Percentiles rank a stretch among this genome's conserved stretches.
phyloP scores from a whole-genome alignment of 2,329 filamentous ascomycete species.

The Trematosphaeria pertusa region DNA sequence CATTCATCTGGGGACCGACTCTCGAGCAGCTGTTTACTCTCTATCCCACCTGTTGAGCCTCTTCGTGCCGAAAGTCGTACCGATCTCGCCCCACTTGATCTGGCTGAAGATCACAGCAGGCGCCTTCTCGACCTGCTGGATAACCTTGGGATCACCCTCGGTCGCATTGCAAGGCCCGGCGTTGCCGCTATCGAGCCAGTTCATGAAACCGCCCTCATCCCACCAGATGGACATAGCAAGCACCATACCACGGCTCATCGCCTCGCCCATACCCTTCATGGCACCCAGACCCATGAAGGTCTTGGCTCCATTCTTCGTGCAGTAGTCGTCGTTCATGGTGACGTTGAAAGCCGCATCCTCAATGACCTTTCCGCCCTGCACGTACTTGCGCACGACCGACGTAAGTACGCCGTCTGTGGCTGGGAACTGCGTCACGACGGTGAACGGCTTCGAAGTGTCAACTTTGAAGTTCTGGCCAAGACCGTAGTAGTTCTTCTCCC shows the following conservation, averaged over 20 bases:
- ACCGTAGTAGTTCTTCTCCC: conserved; percentile 37
- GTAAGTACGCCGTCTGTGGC: conserved; percentile 63
- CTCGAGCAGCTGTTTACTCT: too few species aligned
- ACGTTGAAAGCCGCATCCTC: conserved; percentile 57
- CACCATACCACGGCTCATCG: conserved; percentile 60
- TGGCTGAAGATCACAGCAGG: conserved; percentile 63
- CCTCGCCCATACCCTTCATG: conserved; percentile 55
- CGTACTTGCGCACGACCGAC: conserved; percentile 70
- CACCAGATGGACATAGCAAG: conserved; percentile 64
- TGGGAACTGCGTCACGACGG: conserved; percentile 72
- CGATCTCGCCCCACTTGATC: conserved; percentile 68
- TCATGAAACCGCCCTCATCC: conserved; percentile 61
- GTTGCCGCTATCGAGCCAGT: conserved; percentile 62
- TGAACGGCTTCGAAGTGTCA: conserved; percentile 66
- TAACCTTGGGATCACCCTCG: conserved; percentile 60
- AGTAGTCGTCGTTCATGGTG: conserved; percentile 42
- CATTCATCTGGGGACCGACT: too few species aligned
- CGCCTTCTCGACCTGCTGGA: conserved; percentile 55
- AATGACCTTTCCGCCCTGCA: conserved; percentile 67
- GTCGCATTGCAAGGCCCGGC: conserved; percentile 63
- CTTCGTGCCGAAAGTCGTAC: conserved; percentile 54
- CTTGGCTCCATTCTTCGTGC: conserved; percentile 32
- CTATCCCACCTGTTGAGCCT: too few species aligned
- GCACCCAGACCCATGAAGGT: conserved; percentile 49
- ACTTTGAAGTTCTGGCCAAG: conserved; percentile 50